phyloP scores from a whole-genome alignment of 192 early-diverging fungal genomes.

The Umbelopsis sp. region DNA sequence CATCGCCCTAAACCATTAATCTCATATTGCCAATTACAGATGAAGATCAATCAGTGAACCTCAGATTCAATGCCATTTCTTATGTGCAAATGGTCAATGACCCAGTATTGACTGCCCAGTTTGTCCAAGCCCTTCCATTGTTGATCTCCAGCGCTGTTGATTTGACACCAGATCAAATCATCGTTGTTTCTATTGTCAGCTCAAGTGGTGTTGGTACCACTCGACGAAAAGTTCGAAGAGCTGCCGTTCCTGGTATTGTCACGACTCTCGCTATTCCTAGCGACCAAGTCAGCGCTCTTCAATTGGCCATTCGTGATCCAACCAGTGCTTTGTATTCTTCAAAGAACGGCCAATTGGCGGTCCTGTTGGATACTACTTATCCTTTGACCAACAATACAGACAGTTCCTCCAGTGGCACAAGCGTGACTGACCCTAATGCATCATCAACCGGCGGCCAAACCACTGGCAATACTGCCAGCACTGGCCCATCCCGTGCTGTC shows the following conservation, averaged over 20 bases:
- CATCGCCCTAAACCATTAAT: not conserved
- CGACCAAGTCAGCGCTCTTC: conserved; percentile 11
- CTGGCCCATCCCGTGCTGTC: conserved; percentile 24
- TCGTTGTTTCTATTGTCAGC: conserved; percentile 31
- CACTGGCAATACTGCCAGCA: not conserved
- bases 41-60: conserved; percentile 1
- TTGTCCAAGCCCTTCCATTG: conserved; percentile 30
- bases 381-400: conserved; percentile 25
- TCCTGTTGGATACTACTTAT: conserved; percentile 29
- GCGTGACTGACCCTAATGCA: conserved; percentile 9
- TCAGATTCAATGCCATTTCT: conserved; percentile 32
- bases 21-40: not conserved
- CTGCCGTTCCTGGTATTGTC: conserved; percentile 21
- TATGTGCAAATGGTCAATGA: conserved; percentile 32
- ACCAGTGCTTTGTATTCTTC: conserved; percentile 25
- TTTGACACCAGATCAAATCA: conserved; percentile 26
- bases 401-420: not conserved
- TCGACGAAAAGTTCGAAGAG: conserved; percentile 9
- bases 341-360: conserved; percentile 23
- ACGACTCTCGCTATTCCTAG: conserved; percentile 30
- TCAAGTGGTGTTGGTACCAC: not conserved
- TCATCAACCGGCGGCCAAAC: not conserved
- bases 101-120: conserved; percentile 29
- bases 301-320: conserved; percentile 22
- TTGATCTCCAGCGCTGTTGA: conserved; percentile 22